Base-by-base conservation (phyloP, 768 basidiomycete species). In the Leccinum arenicola region DNA sequence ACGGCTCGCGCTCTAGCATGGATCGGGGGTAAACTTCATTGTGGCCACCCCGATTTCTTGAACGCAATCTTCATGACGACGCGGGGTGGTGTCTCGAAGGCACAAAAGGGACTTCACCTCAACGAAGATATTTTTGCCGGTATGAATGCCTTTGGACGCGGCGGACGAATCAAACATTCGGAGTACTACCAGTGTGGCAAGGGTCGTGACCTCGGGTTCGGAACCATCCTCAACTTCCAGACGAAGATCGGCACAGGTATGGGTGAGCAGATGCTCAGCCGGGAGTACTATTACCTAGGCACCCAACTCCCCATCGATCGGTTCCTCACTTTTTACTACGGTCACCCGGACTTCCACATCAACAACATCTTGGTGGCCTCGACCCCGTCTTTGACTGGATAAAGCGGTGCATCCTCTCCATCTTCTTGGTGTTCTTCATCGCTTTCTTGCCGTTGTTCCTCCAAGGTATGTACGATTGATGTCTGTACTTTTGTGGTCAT, bases 81-180 rank as follows among this genome's bases (percentile, higher is more conserved):
- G 10, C 93, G 97, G 55, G 97, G 97, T 49, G 97, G 97, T 63
- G 95, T 99, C 31, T 98, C 95, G 52, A 99, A 99, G 75, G 97
- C 97, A 25, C 97, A 99, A 76, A 99, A 99, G 74, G 97, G 97
- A 57, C 77, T 99, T 45, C 97, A 99, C 74, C 78, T 99, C 63
- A 98, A 98, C 78, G 97, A 99, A 75, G 97, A 99, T 85, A 99
- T 99, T 64, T 99, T 95, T 72, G 97, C 97, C 51, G 97, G 97
- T 67, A 99, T 99, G 96, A 98, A 91, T 65, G 96, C 97, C 3
- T 94, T 98, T 71, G 93, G 94, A 61, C 93, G 97, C 60, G 97
- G 97, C 55, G 97, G 97, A 50, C 87, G 95, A 59, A 99, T 99
- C 84, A 99, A 99, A 80, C 97, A 99, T 73, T 93, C 93, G 43